Evolutionary conservation across 352 stramenopile genomes (phyloP).

Genomic region (Aphanomyces euteiches): DNA sequence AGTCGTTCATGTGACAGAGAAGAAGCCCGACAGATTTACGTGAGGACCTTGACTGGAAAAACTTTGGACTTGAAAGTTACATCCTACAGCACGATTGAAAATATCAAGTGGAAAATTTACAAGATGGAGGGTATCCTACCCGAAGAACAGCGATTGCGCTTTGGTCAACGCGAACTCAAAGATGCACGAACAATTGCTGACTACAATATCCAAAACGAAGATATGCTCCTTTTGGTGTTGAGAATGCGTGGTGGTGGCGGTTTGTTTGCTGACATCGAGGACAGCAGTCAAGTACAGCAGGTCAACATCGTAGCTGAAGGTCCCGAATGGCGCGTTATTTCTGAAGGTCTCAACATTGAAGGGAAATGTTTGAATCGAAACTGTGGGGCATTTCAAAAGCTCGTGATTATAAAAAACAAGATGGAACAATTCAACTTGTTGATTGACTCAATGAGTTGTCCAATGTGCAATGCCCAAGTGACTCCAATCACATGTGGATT

Average conservation of each 20-base stretch:
- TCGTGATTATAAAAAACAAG: slow-evolving; percentile 1
- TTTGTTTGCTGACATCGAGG: background rate
- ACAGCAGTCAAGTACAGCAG: background rate
- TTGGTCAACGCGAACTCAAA: background rate
- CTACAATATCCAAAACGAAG: background rate
- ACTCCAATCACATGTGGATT: slow-evolving; percentile 17
- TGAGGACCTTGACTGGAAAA: background rate
- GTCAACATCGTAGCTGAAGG: background rate
- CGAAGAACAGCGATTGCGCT: background rate
- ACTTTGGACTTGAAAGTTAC: background rate
- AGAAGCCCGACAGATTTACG: background rate
- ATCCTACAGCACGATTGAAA: background rate
- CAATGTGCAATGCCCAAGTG: slow-evolving; percentile 6
- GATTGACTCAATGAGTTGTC: background rate
- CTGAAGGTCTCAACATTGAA: slow-evolving; percentile 21
- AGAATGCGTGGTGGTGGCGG: background rate
- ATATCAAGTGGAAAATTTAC: background rate
- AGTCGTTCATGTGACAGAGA: background rate
- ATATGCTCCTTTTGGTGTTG: background rate
- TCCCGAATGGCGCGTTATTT: background rate
- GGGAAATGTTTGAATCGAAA: background rate
- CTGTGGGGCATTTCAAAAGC: background rate
- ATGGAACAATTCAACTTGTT: slow-evolving; percentile 12
- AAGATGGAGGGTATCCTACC: background rate
- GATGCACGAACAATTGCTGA: background rate